Base-by-base conservation (phyloP, 192 early-diverging fungal species). In the Rhizoclosmatium globosum region DNA sequence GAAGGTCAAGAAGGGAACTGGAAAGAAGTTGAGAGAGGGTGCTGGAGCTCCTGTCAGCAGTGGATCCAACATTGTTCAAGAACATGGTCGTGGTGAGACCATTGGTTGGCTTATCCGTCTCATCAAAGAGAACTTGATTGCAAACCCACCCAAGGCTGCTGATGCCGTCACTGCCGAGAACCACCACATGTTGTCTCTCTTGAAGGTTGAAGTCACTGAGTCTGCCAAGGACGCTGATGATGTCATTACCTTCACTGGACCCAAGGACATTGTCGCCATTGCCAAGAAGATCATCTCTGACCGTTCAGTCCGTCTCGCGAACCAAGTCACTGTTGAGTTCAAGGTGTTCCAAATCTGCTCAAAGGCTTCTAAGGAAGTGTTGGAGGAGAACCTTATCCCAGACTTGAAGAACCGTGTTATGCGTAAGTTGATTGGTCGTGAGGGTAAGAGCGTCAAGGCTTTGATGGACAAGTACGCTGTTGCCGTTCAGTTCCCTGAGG, bases 381-480 rank as follows among this genome's bases (percentile, higher is more conserved):
- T 84, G 66, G 19, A 67, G 23, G 79, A 80, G 69, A 74, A 78
- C 11, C 71, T 74, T 21, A 61, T 80, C 46, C 69, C 79, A 53
- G 88, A 89, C 23, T 69, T 86, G 47, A 82, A 79, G 62, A 68
- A 61, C 23, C 62, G 68, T n/a, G 79, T 86, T 43, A 74, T 85
- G 19, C 82, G 85, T 2, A 62, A 81, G 1, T 23, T 99, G 39
- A 95, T 98, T 76, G 97, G 97, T n/a, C 94, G 94, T 78, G 92
- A 91, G 41, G 96, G 96, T 77, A 92, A 91, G 74, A 89, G 91
- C 74, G 89, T 99, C 66, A 93, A 90, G 78, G 90, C 91, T 61
- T 75, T 97, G 47, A 94, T 91, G 73, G 89, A 92, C 17, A 91
- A 92, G 79, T 89, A 91, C 73, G 89, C 90, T 71, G 93, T 99